phyloP scores from a whole-genome alignment of 1,284 basidiomycete genomes.

The Austroboletus novae-zelandiae region DNA sequence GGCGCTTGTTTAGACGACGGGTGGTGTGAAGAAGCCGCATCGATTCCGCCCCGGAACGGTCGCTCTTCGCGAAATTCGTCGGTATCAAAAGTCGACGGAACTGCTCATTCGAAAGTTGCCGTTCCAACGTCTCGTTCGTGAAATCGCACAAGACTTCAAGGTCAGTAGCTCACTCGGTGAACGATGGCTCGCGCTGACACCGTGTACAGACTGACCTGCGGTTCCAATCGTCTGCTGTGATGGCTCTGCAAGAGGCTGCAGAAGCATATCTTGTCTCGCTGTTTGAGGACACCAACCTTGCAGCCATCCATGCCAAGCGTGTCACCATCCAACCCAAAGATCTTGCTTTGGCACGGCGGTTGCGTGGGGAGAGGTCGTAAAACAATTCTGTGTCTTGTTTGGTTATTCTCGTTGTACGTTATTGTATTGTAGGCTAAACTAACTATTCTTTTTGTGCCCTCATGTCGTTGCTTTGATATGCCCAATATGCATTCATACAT shows the following conservation, averaged over 20 bases:
- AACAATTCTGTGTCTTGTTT: neutral
- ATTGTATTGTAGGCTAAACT: conserved; percentile 18
- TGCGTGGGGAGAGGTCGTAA: conserved; percentile 33
- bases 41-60: conserved; percentile 97
- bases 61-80: conserved; percentile 94
- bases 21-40: conserved; percentile 97
- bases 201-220: conserved; percentile 64
- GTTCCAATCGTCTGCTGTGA: conserved; percentile 74
- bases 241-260: conserved; percentile 75
- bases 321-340: conserved; percentile 77
- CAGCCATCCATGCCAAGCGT: conserved; percentile 74
- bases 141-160: conserved; percentile 75
- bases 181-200: too few species aligned
- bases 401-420: conserved; percentile 14
- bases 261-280: conserved; percentile 80
- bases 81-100: conserved; percentile 96
- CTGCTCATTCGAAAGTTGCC: conserved; percentile 90
- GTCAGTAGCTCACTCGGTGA: conserved; percentile 31
- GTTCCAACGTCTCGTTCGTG: conserved; percentile 71
- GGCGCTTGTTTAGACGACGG: conserved; percentile 44
- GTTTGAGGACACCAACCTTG: conserved; percentile 72
- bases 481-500: too few species aligned
- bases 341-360: conserved; percentile 40
- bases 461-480: too few species aligned
- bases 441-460: neutral